phyloP scores from a whole-genome alignment of 352 stramenopile species.

The Pythium vanterpoolii region DNA sequence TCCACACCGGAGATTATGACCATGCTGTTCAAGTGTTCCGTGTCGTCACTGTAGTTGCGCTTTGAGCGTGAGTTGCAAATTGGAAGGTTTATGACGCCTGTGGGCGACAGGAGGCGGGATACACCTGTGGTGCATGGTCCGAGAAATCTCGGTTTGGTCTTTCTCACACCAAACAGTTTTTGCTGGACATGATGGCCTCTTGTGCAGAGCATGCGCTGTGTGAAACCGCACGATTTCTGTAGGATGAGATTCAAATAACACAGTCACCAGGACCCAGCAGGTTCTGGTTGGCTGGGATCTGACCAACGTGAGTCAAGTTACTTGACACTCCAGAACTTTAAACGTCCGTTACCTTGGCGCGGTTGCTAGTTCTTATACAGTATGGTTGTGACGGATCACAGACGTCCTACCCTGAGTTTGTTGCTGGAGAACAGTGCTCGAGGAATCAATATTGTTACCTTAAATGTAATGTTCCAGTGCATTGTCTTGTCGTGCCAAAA shows the following conservation, averaged over 20 bases:
- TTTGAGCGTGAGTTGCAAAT: neutral
- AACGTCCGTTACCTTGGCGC: neutral
- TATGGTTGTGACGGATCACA: neutral
- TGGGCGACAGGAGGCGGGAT: neutral
- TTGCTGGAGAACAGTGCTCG: no score
- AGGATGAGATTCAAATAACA: neutral
- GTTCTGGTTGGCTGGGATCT: slow-evolving; percentile 11
- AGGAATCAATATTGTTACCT: no score
- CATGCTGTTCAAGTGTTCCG: slow-evolving; percentile 12
- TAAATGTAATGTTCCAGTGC: no score
- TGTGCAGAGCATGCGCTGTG: neutral
- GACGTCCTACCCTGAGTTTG: no score
- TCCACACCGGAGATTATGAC: slow-evolving; percentile 9
- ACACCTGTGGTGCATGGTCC: neutral
- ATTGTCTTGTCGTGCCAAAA: no score
- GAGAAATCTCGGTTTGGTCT: no score
- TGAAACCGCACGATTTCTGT: neutral
- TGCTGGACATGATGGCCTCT: neutral
- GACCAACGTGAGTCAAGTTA: neutral
- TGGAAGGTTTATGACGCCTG: slow-evolving; percentile 7
- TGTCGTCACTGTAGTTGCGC: slow-evolving; percentile 10
- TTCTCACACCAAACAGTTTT: neutral
- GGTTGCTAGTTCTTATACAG: no score
- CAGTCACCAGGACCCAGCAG: neutral
- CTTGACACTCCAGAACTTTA: no score